Conservation (phyloP, 345 rosid species). For the Bruguiera parviflora region DNA sequence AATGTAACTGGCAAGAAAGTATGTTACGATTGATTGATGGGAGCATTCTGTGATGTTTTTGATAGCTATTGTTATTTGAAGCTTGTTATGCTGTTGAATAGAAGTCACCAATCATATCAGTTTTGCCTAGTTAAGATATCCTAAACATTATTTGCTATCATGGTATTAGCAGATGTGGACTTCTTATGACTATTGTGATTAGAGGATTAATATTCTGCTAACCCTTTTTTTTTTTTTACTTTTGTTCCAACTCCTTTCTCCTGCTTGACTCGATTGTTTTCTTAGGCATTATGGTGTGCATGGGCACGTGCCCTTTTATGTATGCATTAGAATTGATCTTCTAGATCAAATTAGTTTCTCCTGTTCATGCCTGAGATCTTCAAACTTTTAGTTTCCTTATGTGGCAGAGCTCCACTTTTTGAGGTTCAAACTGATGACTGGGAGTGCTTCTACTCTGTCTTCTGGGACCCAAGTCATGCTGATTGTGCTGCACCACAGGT, state of each 20-base stretch:
- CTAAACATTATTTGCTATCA: no score
- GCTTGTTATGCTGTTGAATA: no score
- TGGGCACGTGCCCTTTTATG: neutral
- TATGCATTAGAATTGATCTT: neutral
- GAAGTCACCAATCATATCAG: no score
- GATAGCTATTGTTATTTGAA: no score
- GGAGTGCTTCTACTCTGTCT: slow-evolving; percentile 84
- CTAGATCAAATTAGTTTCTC: neutral
- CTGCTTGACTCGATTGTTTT: neutral
- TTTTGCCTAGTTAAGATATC: no score
- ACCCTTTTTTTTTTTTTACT: neutral
- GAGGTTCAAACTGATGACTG: slow-evolving; percentile 87
- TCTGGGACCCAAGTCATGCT: slow-evolving; percentile 83
- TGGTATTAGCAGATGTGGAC: no score
- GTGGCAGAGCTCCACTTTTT: slow-evolving; percentile 80
- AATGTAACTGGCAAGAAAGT: no score
- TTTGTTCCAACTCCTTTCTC: neutral
- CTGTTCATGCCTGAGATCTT: slow-evolving; percentile 6
- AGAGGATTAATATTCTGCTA: neutral
- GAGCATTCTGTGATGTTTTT: no score
- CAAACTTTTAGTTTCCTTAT: slow-evolving; percentile 14
- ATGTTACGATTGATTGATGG: no score
- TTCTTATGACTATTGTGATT: neutral
- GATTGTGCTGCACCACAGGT: slow-evolving; percentile 98
- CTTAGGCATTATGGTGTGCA: neutral